Evolutionary conservation across 2,329 filamentous ascomycete genomes (phyloP), one percentile per base, ranked within the genome.

Genomic region (Phoma sp.): DNA sequence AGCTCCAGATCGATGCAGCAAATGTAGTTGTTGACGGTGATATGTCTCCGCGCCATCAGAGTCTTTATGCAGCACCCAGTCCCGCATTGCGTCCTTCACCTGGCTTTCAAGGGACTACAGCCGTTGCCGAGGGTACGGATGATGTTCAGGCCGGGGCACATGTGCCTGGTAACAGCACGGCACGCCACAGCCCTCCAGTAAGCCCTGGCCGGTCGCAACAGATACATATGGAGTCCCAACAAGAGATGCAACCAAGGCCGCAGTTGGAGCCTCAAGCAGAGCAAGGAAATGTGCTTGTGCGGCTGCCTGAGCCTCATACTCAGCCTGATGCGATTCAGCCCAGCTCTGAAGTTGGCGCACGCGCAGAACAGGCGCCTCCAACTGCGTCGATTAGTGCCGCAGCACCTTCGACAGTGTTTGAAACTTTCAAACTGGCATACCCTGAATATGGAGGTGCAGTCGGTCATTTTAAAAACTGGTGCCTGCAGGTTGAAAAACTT

Each of bases 401-500:
- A 9, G 45, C n/a, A 12, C 9, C 25, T 1, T 19, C 6, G 12
- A 63, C 60, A 3, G 32, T 72, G 4, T 72, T 69, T 36, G 51
- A 68, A 2, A 53, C 33, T 7, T 76, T 76, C 62, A 70, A 67
- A 46, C 37, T 45, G 2, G 62, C 68, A 6, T 77, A 77, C 48
- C 72, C 74, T 10, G 68, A 71, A n/a, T 77, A 76, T 36, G 65
- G 50, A 6, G 75, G 71, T 0, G 58, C 67, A 33, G 31, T 27
- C 6, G 67, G 65, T 12, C 73, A 76, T 36, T 77, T 77, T 53
- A 21, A 57, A n/a, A 63, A 57, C 2, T 62, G 65, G 36, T 76
- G 73, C 47, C 57, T 47, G 13, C 55, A 68, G 32, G 71, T 76
- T 17, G 50, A 66, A 19, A 43, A 60, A 21, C 60, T 76, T 6